Conservation (phyloP, 225 moss, liverwort and hornwort genomes). For the Climacium dendroides region DNA sequence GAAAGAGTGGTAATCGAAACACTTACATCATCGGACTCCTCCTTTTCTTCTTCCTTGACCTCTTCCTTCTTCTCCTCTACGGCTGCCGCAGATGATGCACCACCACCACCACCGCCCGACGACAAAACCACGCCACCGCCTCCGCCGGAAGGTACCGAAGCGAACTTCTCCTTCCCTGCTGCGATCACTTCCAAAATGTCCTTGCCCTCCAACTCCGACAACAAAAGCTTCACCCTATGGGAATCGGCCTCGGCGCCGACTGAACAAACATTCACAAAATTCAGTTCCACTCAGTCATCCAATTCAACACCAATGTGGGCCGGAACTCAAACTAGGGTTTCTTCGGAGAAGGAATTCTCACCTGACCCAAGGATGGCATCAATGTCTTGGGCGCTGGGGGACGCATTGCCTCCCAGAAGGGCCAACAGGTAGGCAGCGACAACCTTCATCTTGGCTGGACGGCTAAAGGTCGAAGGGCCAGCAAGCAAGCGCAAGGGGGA, state of each 20-base stretch:
- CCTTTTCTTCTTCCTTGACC: conserved; percentile 45
- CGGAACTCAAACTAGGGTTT: background rate
- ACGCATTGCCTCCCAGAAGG: conserved; percentile 60
- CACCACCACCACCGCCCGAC: conserved; percentile 14
- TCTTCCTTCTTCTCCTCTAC: conserved; percentile 23
- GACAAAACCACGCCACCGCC: conserved; percentile 29
- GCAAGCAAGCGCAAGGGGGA: background rate
- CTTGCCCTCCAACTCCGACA: conserved; percentile 57
- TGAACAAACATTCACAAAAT: background rate
- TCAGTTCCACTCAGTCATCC: background rate
- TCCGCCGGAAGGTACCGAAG: conserved; percentile 59
- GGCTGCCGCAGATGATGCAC: conserved; percentile 13
- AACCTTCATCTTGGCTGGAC: conserved; percentile 48
- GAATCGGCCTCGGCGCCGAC: conserved; percentile 69
- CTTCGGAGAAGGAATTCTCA: background rate
- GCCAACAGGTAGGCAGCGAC: conserved; percentile 77
- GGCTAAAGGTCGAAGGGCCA: background rate
- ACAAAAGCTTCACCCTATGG: conserved; percentile 36
- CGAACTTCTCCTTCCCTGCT: conserved; percentile 66
- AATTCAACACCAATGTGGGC: background rate
- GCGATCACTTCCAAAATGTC: conserved; percentile 73
- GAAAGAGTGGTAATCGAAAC: background rate
- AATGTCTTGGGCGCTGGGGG: conserved; percentile 58
- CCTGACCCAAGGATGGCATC: conserved; percentile 53
- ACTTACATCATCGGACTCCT: conserved; percentile 76